Conservation (phyloP, 2,329 filamentous ascomycete genomes). For the Diaporthe vaccinii region DNA sequence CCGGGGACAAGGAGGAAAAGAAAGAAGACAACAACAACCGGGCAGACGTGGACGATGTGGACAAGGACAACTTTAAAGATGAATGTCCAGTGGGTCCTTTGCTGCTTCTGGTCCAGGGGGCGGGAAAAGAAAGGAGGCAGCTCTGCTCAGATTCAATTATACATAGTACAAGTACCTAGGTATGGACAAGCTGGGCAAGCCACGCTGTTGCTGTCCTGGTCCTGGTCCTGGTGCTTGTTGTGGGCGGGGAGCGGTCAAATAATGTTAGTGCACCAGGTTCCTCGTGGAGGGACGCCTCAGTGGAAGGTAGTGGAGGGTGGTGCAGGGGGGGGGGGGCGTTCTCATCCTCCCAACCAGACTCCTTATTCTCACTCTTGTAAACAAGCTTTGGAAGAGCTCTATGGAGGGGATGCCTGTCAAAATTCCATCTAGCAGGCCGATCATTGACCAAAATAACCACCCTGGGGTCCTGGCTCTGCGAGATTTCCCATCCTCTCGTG, state of each 20-base stretch:
- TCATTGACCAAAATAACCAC: conserved; percentile 22
- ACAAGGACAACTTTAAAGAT: conserved; percentile 43
- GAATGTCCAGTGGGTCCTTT: conserved; percentile 38
- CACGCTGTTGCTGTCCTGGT: conserved; percentile 11
- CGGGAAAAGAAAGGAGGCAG: conserved; percentile 35
- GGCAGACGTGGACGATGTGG: conserved; percentile 27
- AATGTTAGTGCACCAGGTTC: conserved; percentile 9
- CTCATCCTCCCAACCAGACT: conserved; percentile 17
- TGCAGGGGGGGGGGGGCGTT: conserved; percentile 3
- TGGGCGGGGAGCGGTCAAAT: conserved; percentile 15
- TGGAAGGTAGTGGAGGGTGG: not conserved
- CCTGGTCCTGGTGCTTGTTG: not conserved
- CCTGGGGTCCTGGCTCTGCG: conserved; percentile 7
- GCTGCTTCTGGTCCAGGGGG: conserved; percentile 36
- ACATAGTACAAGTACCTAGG: conserved; percentile 3
- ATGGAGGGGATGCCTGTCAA: conserved; percentile 36
- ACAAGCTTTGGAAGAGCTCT: not conserved
- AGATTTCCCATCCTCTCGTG: conserved; percentile 23
- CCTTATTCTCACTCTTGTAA: not conserved
- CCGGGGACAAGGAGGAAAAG: conserved; percentile 33
- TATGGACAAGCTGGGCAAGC: conserved; percentile 29
- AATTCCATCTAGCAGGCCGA: conserved; percentile 12
- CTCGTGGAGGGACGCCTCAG: not conserved
- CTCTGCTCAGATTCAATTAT: conserved; percentile 38
- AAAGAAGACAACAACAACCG: conserved; percentile 31